Conservation (phyloP, 2,329 filamentous ascomycete genomes). For the Penicillium fuscoglaucum region DNA sequence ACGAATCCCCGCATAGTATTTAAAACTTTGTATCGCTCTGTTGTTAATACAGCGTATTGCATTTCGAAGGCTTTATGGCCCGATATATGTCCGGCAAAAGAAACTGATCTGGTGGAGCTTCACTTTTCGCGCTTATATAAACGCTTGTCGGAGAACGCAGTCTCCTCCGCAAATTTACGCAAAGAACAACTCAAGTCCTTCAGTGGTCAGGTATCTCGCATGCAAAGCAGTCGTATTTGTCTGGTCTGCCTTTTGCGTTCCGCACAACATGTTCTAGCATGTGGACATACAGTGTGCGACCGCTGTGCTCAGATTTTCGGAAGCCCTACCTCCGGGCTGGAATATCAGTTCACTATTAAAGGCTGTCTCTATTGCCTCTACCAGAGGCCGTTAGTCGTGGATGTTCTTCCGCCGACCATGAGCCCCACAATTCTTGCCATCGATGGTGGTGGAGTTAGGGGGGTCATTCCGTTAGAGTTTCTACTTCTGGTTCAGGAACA, state of each 20-base stretch:
- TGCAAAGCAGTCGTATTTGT: conserved; percentile 23
- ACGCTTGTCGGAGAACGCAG: neutral
- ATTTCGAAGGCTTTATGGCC: neutral
- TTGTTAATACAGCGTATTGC: neutral
- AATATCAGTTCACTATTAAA: too few relatives aligned
- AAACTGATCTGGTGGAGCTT: neutral
- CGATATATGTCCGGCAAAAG: neutral
- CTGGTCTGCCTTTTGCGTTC: conserved; percentile 22
- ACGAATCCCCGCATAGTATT: conserved; percentile 8
- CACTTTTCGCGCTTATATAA: conserved; percentile 1
- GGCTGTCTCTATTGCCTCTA: too few relatives aligned
- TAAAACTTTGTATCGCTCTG: conserved; percentile 4
- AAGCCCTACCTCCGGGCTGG: too few relatives aligned
- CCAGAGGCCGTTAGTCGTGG: too few relatives aligned
- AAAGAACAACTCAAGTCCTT: conserved; percentile 10
- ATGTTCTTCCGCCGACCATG: too few relatives aligned
- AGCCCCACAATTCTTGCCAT: too few relatives aligned
- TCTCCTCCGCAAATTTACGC: neutral
- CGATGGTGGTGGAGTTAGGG: too few relatives aligned
- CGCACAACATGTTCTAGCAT: conserved; percentile 21
- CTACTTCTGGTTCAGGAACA: too few relatives aligned
- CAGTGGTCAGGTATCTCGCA: conserved; percentile 11
- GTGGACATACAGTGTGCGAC: conserved; percentile 6
- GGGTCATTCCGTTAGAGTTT: too few relatives aligned
- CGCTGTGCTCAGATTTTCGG: too few relatives aligned